phyloP scores from a whole-genome alignment of 2,329 filamentous ascomycete genomes.

The Ascocoryne sarcoides region DNA sequence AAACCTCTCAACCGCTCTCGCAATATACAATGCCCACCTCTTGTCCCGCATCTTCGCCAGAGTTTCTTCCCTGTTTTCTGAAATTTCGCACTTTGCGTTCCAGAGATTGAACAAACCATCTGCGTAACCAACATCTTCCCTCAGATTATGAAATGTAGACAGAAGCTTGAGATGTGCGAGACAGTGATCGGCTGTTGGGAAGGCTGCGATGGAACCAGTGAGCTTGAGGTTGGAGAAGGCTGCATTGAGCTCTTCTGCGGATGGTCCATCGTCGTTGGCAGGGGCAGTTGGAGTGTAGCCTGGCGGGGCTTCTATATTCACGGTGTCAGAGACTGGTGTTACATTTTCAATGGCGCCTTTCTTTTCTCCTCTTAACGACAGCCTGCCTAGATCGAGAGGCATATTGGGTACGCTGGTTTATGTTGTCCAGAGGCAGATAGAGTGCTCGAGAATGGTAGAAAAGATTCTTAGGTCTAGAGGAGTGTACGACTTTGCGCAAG shows the following conservation, averaged over 20 bases:
- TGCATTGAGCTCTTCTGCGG: conserved; percentile 19
- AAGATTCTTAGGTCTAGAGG: too few relatives aligned
- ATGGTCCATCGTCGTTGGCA: conserved; percentile 5
- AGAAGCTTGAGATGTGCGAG: conserved; percentile 68
- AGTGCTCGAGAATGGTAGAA: too few relatives aligned
- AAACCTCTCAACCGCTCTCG: conserved; percentile 60
- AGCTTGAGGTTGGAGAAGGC: conserved; percentile 34
- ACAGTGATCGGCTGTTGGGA: conserved; percentile 46
- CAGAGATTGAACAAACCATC: conserved; percentile 60
- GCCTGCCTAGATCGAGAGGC: too few relatives aligned
- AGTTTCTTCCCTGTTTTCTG: conserved; percentile 32
- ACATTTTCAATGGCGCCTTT: background rate
- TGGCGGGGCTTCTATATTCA: conserved; percentile 7
- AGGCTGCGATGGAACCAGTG: conserved; percentile 18
- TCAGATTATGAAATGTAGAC: conserved; percentile 56
- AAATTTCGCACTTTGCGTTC: conserved; percentile 33
- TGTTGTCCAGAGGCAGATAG: too few relatives aligned
- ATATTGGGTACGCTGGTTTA: too few relatives aligned
- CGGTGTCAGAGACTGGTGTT: too few relatives aligned
- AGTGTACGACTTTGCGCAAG: too few relatives aligned
- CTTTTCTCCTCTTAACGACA: too few relatives aligned
- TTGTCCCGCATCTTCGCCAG: conserved; percentile 57
- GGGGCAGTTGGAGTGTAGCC: conserved; percentile 14
- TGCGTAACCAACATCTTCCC: conserved; percentile 55
- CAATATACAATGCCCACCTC: conserved; percentile 63